phyloP scores from a whole-genome alignment of 2,329 filamentous ascomycete species.

The Coniosporium tulheliwenetii region DNA sequence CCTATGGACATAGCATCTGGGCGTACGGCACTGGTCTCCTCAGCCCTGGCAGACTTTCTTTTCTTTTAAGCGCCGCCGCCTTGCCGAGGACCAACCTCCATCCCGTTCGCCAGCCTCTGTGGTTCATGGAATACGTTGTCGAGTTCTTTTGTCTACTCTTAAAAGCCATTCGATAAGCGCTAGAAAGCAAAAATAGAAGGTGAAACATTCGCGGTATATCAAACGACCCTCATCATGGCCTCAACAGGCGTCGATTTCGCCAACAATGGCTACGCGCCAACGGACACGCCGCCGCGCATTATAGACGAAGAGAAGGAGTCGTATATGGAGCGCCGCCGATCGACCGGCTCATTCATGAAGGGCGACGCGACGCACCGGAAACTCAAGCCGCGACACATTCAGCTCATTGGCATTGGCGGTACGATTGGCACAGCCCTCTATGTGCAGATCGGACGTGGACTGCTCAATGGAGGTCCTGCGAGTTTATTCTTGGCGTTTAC shows the following conservation, averaged over 20 bases:
- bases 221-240: conserved; percentile 12
- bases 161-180: conserved; percentile 13
- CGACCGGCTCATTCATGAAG: conserved; percentile 8
- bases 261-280: too few relatives aligned
- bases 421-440: conserved; percentile 33
- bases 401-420: conserved; percentile 27
- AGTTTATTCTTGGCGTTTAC: conserved; percentile 30
- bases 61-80: too few relatives aligned
- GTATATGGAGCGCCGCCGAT: neutral
- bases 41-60: too few relatives aligned
- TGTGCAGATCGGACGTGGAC: conserved; percentile 28
- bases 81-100: too few relatives aligned
- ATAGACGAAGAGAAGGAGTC: conserved; percentile 5
- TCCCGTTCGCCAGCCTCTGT: too few relatives aligned
- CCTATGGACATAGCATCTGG: too few relatives aligned
- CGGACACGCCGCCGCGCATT: conserved; percentile 8
- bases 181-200: neutral
- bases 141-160: conserved; percentile 17
- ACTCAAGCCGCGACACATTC: conserved; percentile 28
- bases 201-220: neutral
- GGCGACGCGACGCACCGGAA: conserved; percentile 26
- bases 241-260: conserved; percentile 16
- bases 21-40: too few relatives aligned
- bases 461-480: conserved; percentile 30
- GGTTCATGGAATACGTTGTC: conserved; percentile 14